Conservation (phyloP, 208 protist species). For the Acanthamoeba triangularis region DNA sequence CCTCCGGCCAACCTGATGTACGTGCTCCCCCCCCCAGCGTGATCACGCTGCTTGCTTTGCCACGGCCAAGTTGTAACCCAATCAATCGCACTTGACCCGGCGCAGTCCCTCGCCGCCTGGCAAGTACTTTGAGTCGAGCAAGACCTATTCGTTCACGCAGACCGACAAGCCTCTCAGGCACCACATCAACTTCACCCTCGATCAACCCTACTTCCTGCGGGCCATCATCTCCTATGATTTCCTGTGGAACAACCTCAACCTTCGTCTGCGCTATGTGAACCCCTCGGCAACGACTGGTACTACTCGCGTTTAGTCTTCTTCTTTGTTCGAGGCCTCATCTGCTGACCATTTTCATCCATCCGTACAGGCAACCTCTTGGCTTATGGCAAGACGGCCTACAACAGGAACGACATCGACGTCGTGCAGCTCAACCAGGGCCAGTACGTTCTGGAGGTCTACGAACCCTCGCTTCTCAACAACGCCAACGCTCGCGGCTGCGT, state of each 20-base stretch:
- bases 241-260: conserved; percentile 74
- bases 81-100: not conserved
- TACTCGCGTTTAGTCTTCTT: not conserved
- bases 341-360: not conserved
- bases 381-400: conserved; percentile 67
- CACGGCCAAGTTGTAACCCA: not conserved
- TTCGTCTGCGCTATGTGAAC: conserved; percentile 2
- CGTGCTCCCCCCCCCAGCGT: not conserved
- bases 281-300: not conserved
- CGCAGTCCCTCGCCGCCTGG: not conserved
- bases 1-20: conserved; percentile 27
- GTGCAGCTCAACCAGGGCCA: conserved; percentile 32
- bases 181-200: conserved; percentile 60
- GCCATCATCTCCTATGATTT: conserved; percentile 71
- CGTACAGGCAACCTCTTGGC: not conserved
- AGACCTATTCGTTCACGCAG: conserved; percentile 60
- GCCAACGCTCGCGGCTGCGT: conserved; percentile 5
- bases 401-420: conserved; percentile 63
- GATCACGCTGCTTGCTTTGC: not conserved
- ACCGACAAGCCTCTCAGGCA: not conserved
- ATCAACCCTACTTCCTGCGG: conserved; percentile 57
- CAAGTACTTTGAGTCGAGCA: conserved; percentile 17
- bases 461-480: conserved; percentile 63
- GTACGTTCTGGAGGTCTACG: conserved; percentile 70
- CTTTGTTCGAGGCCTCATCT: not conserved